Evolutionary conservation across 1,284 basidiomycete species (phyloP).

Genomic region (Cryptococcus sp.): DNA sequence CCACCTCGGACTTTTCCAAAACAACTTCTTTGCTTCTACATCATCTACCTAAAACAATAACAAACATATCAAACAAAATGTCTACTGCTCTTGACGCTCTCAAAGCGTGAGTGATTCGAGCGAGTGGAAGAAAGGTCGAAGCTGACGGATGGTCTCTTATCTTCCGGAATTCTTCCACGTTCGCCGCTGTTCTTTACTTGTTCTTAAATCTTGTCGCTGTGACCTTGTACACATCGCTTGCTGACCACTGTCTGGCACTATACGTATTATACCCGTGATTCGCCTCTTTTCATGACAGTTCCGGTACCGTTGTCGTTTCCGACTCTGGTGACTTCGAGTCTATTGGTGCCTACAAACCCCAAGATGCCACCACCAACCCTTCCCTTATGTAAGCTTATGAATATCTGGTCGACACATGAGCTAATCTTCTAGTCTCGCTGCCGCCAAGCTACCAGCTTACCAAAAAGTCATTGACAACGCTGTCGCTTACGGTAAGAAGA

Average conservation of each 20-base stretch:
- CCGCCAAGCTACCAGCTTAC: slow-evolving; percentile 85
- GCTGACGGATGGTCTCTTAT: too few relatives aligned
- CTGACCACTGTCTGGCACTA: background rate
- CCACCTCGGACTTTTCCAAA: background rate
- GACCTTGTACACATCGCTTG: background rate
- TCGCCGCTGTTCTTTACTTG: too few relatives aligned
- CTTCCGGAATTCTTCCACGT: too few relatives aligned
- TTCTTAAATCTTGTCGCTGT: too few relatives aligned
- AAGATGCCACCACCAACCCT: slow-evolving; percentile 91
- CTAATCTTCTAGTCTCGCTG: slow-evolving; percentile 58
- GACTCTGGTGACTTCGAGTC: slow-evolving; percentile 67
- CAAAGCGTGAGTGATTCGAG: slow-evolving; percentile 26
- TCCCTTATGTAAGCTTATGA: slow-evolving; percentile 55
- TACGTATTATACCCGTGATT: background rate
- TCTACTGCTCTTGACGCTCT: slow-evolving; percentile 73
- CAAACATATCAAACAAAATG: slow-evolving; percentile 52
- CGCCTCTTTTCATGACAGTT: slow-evolving; percentile 32
- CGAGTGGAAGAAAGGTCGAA: too few relatives aligned
- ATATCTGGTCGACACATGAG: background rate
- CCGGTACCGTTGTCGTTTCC: slow-evolving; percentile 90
- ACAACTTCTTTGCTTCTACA: background rate
- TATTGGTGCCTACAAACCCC: slow-evolving; percentile 89
- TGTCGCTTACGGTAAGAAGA: slow-evolving; percentile 72
- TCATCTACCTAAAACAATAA: background rate
- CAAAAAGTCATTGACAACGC: slow-evolving; percentile 76